These are phyloP conservation scores for Dictyostelium purpureum DNA, from an alignment of 78 protist species.

Conservation along the genomic window DNA sequence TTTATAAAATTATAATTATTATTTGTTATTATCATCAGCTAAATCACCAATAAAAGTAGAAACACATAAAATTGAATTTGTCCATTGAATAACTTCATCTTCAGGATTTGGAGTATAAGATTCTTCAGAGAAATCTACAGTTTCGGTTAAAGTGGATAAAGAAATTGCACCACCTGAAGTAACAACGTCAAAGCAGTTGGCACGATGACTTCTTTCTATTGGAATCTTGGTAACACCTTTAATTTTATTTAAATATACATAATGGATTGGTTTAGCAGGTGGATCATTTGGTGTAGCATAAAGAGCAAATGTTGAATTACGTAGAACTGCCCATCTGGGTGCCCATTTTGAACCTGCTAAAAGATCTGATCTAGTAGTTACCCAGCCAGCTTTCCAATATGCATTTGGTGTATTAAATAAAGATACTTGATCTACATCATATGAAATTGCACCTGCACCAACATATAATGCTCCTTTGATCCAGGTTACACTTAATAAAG, in stretches of 20 bases:
- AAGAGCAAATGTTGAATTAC: constrained; percentile 32
- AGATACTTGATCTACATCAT: constrained; percentile 38
- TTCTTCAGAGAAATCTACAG: constrained; percentile 41
- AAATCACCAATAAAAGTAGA: constrained; percentile 44
- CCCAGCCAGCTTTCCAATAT: constrained; percentile 58
- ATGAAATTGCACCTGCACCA: constrained; percentile 50
- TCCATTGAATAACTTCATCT: constrained; percentile 27
- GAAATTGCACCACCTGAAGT: constrained; percentile 10
- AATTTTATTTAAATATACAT: not conserved
- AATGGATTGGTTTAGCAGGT: constrained; percentile 6
- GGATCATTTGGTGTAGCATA: constrained; percentile 27
- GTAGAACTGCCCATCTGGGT: constrained; percentile 46
- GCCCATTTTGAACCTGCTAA: constrained; percentile 20
- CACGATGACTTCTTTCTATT: not conserved
- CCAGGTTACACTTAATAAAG: constrained; percentile 43
- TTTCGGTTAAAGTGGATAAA: not conserved
- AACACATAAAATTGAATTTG: constrained; percentile 30
- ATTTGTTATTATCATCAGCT: too few relatives aligned
- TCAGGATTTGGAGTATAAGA: not conserved
- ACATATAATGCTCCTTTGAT: constrained; percentile 34
- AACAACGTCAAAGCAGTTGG: constrained; percentile 8
- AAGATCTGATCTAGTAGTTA: not conserved
- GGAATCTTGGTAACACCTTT: constrained; percentile 10
- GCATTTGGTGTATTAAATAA: too few relatives aligned
- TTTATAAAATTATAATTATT: too few relatives aligned